Base-by-base conservation (phyloP, 2,329 filamentous ascomycete species). In the Neofusicoccum sp. region DNA sequence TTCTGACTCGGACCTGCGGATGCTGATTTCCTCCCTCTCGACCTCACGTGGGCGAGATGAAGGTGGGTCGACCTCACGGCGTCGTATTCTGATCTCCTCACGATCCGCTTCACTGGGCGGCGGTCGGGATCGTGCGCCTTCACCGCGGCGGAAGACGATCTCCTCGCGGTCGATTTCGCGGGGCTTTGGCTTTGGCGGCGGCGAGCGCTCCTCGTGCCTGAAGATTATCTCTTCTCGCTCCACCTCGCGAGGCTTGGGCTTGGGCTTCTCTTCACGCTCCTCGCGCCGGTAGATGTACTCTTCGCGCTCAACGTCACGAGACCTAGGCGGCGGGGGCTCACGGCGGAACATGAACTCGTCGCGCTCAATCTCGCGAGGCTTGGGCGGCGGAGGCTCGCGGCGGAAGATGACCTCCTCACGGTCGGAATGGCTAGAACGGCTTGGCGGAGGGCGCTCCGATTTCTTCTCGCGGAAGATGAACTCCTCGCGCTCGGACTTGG, bases 21-120 rank as follows among this genome's bases (percentile, higher is more conserved):
- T 69, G 60, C 76, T 72, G 58, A 79, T 71, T 61, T 79, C 76
- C 59, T 77, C 74, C 56, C 65, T 67, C 53, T 79, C 75, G 31
- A 70, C 70, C 63, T 67, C 68, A 63, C 69, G 61, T 24, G 38
- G 51, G 24, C 51, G 34, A 26, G 28, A 28, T 65, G 70, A 63
- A 63, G 66, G 59, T 14, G 65, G 64, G 28, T 71, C 20, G 20
- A 20, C 69, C 61, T 75, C 75, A 31, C 71, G 73, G 20, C 75
- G 71, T 58, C 78, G 68, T 70, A 83, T 80, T 61, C 78, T 76
- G 61, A 82, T 76, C 63, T 82, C 79, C 59, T 83, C 80, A 31
- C 72, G 68, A 33, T 74, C 72, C 48, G 70, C 69, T 59, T 74
- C 71, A 63, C 72, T 72, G 11, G 71, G 69, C 33, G 71, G 67